Conservation (phyloP, 2,329 filamentous ascomycete species). For the Cadophora luteo-olivacea region DNA sequence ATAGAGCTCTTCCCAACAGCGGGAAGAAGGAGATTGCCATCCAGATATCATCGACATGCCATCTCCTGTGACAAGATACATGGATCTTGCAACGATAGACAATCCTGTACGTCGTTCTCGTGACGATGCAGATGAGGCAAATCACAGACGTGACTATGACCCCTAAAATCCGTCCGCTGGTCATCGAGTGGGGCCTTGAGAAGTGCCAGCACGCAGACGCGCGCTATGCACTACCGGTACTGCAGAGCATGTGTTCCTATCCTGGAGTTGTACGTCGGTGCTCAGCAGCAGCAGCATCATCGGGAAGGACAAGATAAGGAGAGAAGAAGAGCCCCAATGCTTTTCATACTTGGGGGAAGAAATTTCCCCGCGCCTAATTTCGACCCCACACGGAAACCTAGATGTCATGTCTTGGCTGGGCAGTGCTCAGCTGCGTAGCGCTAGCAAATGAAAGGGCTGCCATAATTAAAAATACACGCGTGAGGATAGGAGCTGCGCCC, state of each 20-base stretch:
- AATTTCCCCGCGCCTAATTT: slow-evolving; percentile 4
- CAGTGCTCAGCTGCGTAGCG: not conserved
- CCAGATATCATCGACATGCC: slow-evolving; percentile 19
- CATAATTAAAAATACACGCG: slow-evolving; percentile 11
- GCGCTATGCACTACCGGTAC: slow-evolving; percentile 10
- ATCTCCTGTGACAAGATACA: slow-evolving; percentile 16
- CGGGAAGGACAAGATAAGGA: not conserved
- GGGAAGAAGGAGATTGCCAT: slow-evolving; percentile 14
- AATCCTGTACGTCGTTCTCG: slow-evolving; percentile 12
- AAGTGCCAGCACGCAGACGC: slow-evolving; percentile 11
- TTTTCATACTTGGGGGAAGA: slow-evolving; percentile 8
- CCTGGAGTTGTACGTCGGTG: not conserved
- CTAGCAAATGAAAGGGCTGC: not conserved
- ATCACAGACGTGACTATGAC: slow-evolving; percentile 12
- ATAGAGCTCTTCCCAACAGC: slow-evolving; percentile 1
- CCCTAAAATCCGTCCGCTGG: slow-evolving; percentile 2
- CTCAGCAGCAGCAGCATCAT: not conserved
- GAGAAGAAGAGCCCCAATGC: not conserved
- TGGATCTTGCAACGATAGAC: slow-evolving; percentile 18
- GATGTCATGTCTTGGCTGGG: slow-evolving; percentile 11
- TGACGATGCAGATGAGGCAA: slow-evolving; percentile 18
- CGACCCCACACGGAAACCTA: not conserved
- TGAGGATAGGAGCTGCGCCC: not conserved
- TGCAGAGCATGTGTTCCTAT: slow-evolving; percentile 9
- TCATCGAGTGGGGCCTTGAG: slow-evolving; percentile 12